Base-by-base conservation (phyloP, 2,329 filamentous ascomycete species). In the Aspergillus latus region DNA sequence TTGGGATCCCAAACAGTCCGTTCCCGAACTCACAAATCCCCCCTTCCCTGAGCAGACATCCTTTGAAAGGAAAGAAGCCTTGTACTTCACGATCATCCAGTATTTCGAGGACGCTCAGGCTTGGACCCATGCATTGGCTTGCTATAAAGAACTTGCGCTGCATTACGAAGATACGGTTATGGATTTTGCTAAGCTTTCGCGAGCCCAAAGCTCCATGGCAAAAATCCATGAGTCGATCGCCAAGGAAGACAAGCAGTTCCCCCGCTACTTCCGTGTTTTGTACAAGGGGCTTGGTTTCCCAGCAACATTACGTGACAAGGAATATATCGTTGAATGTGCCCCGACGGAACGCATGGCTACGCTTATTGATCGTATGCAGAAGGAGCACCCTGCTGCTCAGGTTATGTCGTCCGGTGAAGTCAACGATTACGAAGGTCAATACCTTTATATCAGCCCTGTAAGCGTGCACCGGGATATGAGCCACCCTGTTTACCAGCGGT, bases 31-130 rank as follows among this genome's bases (percentile, higher is more conserved):
- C 8, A 68, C 78, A 0, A 92, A 92, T 45, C 92, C 92, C 0
- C 76, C 81, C n/a, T 88, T 95, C 70, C 89, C 90, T 0, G 82
- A 87, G 8, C 93, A 97, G 72, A 88, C 88, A 0, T 85, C 90
- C 1, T 97, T 97, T 66, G 93, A 97, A 66, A 87, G 93, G 39
- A 96, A 96, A 72, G 94, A 97, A 74, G 83, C 86, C 37, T 83
- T 97, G 49, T 97, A 95, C 75, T 95, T 97, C 67, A 85, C 92
- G 63, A 96, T 97, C 82, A 96, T 97, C 71, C 92, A 92, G 72
- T 83, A 93, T 70, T 97, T 94, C 62, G 93, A 97, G 69, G 91
- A 95, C 58, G 92, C 92, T n/a, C 88, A 91, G 69, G 91, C 91
- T 0, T 97, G 93, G 93, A 88, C 89, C 66, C 90, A 90, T 71